A percentile compares a stretch with the other conserved stretches of the same genome.
phyloP scores from a whole-genome alignment of 2,329 filamentous ascomycete genomes.

The Mycogone perniciosa region DNA sequence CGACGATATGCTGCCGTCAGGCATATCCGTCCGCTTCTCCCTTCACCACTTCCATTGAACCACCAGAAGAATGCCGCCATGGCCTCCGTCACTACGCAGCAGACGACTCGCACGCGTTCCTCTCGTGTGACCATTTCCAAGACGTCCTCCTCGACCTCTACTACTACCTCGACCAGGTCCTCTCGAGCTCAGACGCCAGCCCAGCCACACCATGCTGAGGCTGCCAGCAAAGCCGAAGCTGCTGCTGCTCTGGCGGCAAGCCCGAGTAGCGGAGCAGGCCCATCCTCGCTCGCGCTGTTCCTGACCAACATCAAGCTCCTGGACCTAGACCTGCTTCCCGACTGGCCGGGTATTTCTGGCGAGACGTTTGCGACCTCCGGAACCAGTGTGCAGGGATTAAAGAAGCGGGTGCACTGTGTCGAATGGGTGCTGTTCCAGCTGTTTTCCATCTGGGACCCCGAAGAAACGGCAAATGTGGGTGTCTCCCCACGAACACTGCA shows the following conservation, averaged over 20 bases:
- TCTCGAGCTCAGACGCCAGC: background rate
- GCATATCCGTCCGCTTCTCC: background rate
- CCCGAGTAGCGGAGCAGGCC: slow-evolving; percentile 1
- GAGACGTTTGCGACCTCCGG: slow-evolving; percentile 60
- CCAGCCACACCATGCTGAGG: background rate
- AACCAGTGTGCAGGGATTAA: slow-evolving; percentile 65
- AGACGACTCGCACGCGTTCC: slow-evolving; percentile 13
- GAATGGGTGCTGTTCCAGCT: slow-evolving; percentile 92
- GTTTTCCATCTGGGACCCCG: slow-evolving; percentile 75
- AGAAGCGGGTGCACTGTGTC: slow-evolving; percentile 71
- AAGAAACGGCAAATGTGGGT: slow-evolving; percentile 65
- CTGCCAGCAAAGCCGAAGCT: background rate
- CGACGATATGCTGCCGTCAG: no score
- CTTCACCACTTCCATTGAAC: slow-evolving; percentile 2
- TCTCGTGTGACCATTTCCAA: slow-evolving; percentile 7
- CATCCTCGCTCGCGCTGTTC: slow-evolving; percentile 43
- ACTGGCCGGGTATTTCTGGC: slow-evolving; percentile 72
- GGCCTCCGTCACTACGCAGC: slow-evolving; percentile 10
- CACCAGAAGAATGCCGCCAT: slow-evolving; percentile 12
- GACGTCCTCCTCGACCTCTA: no score
- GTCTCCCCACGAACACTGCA: background rate
- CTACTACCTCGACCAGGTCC: slow-evolving; percentile 1
- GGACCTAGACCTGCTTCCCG: slow-evolving; percentile 65
- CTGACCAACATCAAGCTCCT: slow-evolving; percentile 79
- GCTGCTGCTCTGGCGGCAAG: background rate